These are phyloP conservation scores for Picea abies DNA, from an alignment of 83 land plant genomes.

Conservation along the genomic window DNA sequence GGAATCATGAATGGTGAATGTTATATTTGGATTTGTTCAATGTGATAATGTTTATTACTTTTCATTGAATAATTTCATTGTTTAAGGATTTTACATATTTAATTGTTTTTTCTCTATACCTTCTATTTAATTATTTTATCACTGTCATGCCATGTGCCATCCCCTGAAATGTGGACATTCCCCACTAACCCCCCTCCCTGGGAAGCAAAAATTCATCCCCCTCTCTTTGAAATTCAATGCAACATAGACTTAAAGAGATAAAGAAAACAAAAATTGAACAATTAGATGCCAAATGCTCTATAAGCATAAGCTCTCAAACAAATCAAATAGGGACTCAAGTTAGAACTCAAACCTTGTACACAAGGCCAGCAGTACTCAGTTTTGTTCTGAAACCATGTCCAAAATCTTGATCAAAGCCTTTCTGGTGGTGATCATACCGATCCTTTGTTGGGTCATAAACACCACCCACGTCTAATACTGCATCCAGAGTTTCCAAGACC, in stretches of 20 bases:
- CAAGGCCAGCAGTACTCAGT: constrained; percentile 58
- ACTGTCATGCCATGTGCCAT: no score
- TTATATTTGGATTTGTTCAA: no score
- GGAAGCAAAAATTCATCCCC: no score
- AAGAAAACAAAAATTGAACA: not conserved
- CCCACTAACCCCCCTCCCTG: no score
- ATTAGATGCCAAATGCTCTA: not conserved
- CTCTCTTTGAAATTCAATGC: no score
- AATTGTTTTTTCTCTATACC: no score
- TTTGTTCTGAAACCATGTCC: constrained; percentile 54
- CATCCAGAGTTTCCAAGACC: constrained; percentile 49
- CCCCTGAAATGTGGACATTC: no score
- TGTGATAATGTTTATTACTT: no score
- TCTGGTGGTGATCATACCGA: constrained; percentile 55
- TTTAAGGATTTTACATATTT: no score
- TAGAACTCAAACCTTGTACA: constrained; percentile 43
- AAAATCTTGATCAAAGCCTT: constrained; percentile 46
- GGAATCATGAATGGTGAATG: no score
- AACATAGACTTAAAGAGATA: not conserved
- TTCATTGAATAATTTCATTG: no score
- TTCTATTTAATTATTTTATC: no score
- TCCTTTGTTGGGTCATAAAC: constrained; percentile 40
- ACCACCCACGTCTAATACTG: constrained; percentile 64
- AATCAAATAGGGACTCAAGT: constrained; percentile 3
- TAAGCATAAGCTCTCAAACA: not conserved